phyloP scores from a whole-genome alignment of 1,139 yeast species.

The Blastobotrys proliferans region DNA sequence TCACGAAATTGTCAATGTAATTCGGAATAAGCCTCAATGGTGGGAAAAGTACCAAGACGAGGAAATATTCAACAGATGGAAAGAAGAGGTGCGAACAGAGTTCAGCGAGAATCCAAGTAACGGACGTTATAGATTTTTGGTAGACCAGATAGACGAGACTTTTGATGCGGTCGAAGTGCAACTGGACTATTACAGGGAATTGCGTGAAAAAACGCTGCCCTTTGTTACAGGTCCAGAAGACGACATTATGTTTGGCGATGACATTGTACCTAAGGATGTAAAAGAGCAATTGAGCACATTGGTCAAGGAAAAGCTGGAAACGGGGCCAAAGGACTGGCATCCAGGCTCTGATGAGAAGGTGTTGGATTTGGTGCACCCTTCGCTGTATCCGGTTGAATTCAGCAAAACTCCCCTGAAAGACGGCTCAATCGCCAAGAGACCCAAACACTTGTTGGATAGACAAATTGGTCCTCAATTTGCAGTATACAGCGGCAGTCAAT shows the following conservation, averaged over 20 bases:
- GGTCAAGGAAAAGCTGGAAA: not conserved
- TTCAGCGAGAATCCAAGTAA: not conserved
- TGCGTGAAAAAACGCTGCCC: too few species aligned
- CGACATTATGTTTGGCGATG: not conserved
- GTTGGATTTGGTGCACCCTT: conserved; percentile 44
- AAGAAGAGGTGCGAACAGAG: not conserved
- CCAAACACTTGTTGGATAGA: too few species aligned
- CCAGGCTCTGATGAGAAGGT: conserved; percentile 35
- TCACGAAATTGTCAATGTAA: not conserved
- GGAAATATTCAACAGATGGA: conserved; percentile 6
- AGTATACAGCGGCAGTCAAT: too few species aligned
- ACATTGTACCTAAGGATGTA: not conserved
- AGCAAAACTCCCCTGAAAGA: not conserved
- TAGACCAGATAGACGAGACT: not conserved
- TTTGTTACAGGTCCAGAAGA: not conserved
- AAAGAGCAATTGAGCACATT: not conserved
- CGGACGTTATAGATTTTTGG: conserved; percentile 1
- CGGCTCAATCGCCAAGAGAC: too few species aligned
- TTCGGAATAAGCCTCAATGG: conserved; percentile 10
- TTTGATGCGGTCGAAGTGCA: not conserved
- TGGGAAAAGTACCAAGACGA: conserved; percentile 3
- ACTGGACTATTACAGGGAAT: not conserved
- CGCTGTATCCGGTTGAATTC: conserved; percentile 36
- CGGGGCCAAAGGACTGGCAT: conserved; percentile 35
- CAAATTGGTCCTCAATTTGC: too few species aligned